A percentile compares a stretch with the other conserved stretches of the same genome.
phyloP scores from a whole-genome alignment of 345 rosid genomes.

The Ceriops tagal region DNA sequence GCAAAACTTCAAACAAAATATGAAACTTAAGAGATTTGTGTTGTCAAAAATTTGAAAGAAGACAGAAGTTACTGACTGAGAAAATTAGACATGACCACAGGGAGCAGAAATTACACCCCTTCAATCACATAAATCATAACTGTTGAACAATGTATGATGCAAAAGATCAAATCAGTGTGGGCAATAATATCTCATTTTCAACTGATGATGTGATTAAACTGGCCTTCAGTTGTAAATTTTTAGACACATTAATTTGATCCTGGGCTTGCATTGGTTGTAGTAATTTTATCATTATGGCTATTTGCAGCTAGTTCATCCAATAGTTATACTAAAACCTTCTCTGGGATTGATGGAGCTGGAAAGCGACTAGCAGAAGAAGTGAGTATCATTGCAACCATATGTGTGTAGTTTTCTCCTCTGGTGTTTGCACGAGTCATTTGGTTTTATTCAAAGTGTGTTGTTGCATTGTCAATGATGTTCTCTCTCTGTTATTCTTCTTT shows the following conservation, averaged over 20 bases:
- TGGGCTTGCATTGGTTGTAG: neutral
- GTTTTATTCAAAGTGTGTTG: conserved; percentile 2
- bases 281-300: conserved; percentile 10
- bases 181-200: too few relatives aligned
- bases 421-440: neutral
- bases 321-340: conserved; percentile 70
- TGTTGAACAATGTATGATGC: neutral
- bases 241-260: too few relatives aligned
- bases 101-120: neutral
- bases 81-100: neutral
- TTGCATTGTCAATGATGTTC: conserved; percentile 4
- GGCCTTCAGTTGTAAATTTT: too few relatives aligned
- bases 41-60: neutral
- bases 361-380: conserved; percentile 91
- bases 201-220: too few relatives aligned
- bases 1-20: neutral
- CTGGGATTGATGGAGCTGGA: conserved; percentile 94
- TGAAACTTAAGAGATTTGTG: neutral
- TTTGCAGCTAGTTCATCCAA: conserved; percentile 86
- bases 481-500: conserved; percentile 1
- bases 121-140: neutral
- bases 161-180: too few relatives aligned
- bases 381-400: conserved; percentile 25
- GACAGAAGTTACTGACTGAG: neutral
- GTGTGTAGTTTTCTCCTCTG: conserved; percentile 2